Conservation (phyloP, 495 filamentous ascomycete genomes). For the Penicillium maclennaniae region DNA sequence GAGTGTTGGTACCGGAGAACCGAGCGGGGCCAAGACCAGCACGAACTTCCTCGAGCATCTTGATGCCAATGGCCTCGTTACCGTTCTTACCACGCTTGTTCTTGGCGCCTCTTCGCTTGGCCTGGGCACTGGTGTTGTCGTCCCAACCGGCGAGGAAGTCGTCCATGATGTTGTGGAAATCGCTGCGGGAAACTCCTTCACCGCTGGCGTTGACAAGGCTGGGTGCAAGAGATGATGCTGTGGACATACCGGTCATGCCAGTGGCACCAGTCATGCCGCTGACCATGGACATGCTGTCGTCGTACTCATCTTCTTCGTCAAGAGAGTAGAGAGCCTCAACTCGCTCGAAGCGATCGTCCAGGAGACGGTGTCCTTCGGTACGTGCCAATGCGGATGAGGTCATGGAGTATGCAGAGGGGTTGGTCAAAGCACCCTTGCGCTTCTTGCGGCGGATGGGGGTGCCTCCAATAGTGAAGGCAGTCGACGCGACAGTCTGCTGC, state of each 20-base stretch:
- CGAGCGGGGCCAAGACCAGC: slow-evolving; percentile 72
- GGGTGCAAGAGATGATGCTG: slow-evolving; percentile 44
- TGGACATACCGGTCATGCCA: slow-evolving; percentile 44
- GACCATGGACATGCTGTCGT: slow-evolving; percentile 50
- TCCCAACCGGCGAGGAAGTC: slow-evolving; percentile 75
- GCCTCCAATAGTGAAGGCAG: slow-evolving; percentile 64
- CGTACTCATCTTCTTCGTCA: slow-evolving; percentile 63
- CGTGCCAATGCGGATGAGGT: slow-evolving; percentile 82
- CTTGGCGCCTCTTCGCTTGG: slow-evolving; percentile 56
- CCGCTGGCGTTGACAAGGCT: slow-evolving; percentile 39
- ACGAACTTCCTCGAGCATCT: slow-evolving; percentile 87
- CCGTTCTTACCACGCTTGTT: slow-evolving; percentile 74
- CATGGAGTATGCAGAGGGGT: slow-evolving; percentile 93
- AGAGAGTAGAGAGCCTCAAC: slow-evolving; percentile 80
- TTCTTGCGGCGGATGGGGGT: slow-evolving; percentile 80
- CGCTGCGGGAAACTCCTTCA: slow-evolving; percentile 52
- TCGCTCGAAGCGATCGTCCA: slow-evolving; percentile 89
- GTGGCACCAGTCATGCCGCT: slow-evolving; percentile 50
- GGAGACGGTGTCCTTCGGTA: slow-evolving; percentile 79
- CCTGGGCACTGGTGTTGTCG: slow-evolving; percentile 62
- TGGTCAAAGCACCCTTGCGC: slow-evolving; percentile 85
- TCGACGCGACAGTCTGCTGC: slow-evolving; percentile 61
- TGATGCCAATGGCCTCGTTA: slow-evolving; percentile 72
- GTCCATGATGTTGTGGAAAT: slow-evolving; percentile 88
- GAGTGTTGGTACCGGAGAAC: slow-evolving; percentile 12